phyloP scores from a whole-genome alignment of 352 stramenopile species.

The Globisporangium echinulatum region DNA sequence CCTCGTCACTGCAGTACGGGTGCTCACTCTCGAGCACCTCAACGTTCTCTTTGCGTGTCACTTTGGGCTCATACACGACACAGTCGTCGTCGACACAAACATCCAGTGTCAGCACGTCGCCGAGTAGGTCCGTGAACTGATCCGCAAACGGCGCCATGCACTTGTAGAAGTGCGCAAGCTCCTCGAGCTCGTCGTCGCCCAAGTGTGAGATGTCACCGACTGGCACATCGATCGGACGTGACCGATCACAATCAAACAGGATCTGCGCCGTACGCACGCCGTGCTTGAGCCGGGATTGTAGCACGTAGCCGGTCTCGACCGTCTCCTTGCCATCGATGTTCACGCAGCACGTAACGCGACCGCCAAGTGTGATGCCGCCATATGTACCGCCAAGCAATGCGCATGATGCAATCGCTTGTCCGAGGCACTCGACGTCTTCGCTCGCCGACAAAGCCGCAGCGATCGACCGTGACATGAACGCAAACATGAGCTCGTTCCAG shows the following conservation, averaged over 20 bases:
- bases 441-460: slow-evolving; percentile 1
- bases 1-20: slow-evolving; percentile 54
- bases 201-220: slow-evolving; percentile 41
- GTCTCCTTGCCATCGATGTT: slow-evolving; percentile 72
- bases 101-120: slow-evolving; percentile 20
- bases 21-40: slow-evolving; percentile 78
- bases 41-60: slow-evolving; percentile 57
- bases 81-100: background rate
- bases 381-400: slow-evolving; percentile 53
- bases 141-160: slow-evolving; percentile 23
- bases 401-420: slow-evolving; percentile 30
- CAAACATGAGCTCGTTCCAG: slow-evolving; percentile 26
- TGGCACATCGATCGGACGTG: slow-evolving; percentile 45
- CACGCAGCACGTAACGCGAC: slow-evolving; percentile 61
- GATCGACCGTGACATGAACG: slow-evolving; percentile 19
- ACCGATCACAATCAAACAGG: slow-evolving; percentile 61
- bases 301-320: slow-evolving; percentile 59
- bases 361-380: slow-evolving; percentile 37
- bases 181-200: slow-evolving; percentile 31
- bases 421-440: slow-evolving; percentile 9
- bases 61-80: slow-evolving; percentile 32
- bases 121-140: slow-evolving; percentile 22
- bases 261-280: slow-evolving; percentile 38
- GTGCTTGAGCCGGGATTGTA: slow-evolving; percentile 41
- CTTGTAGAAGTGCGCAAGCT: slow-evolving; percentile 31